Conservation (phyloP, 495 filamentous ascomycete genomes). For the Penicillium arizonense region DNA sequence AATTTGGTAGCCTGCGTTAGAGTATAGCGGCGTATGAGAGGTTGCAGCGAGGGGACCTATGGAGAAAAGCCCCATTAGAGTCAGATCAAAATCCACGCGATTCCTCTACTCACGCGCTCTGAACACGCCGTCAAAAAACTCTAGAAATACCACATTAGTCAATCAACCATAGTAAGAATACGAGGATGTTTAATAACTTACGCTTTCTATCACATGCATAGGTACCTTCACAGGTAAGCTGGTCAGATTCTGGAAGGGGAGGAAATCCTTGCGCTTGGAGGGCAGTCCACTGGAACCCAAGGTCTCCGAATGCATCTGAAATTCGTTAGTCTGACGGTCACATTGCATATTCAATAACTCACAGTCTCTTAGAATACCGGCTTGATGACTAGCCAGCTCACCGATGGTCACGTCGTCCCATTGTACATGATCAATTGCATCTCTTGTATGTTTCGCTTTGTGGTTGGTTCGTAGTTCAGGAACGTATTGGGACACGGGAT, state of each 20-base stretch:
- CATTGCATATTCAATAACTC: slow-evolving; percentile 1
- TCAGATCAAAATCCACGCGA: not conserved
- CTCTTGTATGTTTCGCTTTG: slow-evolving; percentile 4
- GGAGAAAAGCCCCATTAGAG: slow-evolving; percentile 2
- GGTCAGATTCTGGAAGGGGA: slow-evolving; percentile 12
- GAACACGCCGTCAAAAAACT: slow-evolving; percentile 53
- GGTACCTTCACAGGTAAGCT: slow-evolving; percentile 20
- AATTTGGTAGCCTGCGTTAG: slow-evolving; percentile 58
- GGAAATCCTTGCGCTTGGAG: slow-evolving; percentile 35
- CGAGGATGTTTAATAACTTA: not conserved
- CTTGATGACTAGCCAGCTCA: slow-evolving; percentile 50
- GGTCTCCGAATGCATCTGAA: slow-evolving; percentile 21
- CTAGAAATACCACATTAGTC: slow-evolving; percentile 16
- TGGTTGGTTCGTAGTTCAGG: slow-evolving; percentile 45
- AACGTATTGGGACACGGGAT: slow-evolving; percentile 47
- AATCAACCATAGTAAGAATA: not conserved
- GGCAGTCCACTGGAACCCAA: slow-evolving; percentile 10
- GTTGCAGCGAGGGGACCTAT: slow-evolving; percentile 48
- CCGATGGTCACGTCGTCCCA: slow-evolving; percentile 58
- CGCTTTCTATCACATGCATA: slow-evolving; percentile 20
- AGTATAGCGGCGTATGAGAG: slow-evolving; percentile 54
- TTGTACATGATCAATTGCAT: slow-evolving; percentile 37
- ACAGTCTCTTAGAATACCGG: slow-evolving; percentile 50
- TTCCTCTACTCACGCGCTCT: not conserved
- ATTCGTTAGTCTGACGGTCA: not conserved